A percentile compares a stretch with the other conserved stretches of the same genome.
phyloP scores from a whole-genome alignment of 352 stramenopile genomes.

The Phytophthora cactorum region DNA sequence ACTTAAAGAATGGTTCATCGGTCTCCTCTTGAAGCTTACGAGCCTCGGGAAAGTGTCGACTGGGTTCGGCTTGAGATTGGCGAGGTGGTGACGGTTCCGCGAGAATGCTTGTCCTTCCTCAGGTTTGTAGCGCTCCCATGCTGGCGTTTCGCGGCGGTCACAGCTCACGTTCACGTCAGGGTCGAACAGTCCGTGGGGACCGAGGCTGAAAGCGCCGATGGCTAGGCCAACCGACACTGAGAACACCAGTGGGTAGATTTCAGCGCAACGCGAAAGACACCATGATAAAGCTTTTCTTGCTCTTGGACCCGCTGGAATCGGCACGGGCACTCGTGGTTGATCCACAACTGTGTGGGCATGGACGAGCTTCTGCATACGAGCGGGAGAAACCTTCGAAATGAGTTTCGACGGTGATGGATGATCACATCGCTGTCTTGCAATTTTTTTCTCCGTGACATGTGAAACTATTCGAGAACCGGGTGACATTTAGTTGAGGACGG shows the following conservation, averaged over 20 bases:
- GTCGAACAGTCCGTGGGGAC: background rate
- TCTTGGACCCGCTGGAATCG: constrained; percentile 1
- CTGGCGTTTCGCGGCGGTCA: background rate
- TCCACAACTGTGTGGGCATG: background rate
- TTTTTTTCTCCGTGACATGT: too few relatives aligned
- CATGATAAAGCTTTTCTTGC: constrained; percentile 3
- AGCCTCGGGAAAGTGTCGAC: background rate
- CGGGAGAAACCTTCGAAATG: too few relatives aligned
- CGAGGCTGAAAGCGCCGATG: background rate
- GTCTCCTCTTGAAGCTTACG: background rate
- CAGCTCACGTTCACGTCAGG: background rate
- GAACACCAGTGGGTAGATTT: constrained; percentile 3
- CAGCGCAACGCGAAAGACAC: background rate
- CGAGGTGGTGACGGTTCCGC: background rate
- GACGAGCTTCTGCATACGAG: too few relatives aligned
- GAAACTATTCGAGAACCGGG: too few relatives aligned
- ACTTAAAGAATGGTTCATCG: too few relatives aligned
- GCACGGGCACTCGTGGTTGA: background rate
- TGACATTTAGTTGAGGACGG: too few relatives aligned
- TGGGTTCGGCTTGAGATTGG: constrained; percentile 6
- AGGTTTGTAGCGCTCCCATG: constrained; percentile 3
- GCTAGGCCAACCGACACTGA: background rate
- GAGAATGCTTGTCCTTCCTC: constrained; percentile 1
- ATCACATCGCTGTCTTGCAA: too few relatives aligned
- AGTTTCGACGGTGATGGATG: too few relatives aligned